phyloP scores from a whole-genome alignment of 2,329 filamentous ascomycete species.

The Aspergillus sp. region DNA sequence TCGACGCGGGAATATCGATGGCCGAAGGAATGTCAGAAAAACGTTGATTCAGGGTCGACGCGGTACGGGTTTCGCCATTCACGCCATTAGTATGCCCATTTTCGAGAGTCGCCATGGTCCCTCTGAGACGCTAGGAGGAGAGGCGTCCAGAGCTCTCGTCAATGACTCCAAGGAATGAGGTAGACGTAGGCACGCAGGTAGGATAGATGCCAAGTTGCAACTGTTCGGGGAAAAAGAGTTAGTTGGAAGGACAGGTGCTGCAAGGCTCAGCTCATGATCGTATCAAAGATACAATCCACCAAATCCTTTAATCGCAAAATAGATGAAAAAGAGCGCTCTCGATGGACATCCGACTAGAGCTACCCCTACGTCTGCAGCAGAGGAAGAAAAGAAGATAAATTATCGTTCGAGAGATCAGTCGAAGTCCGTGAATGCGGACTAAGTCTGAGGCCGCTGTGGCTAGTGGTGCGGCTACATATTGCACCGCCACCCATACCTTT shows the following conservation, averaged over 20 bases:
- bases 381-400: conserved; percentile 6
- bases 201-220: conserved; percentile 7
- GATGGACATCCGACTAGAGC: conserved; percentile 3
- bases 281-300: conserved; percentile 1
- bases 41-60: conserved; percentile 29
- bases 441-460: conserved; percentile 6
- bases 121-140: not conserved
- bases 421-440: conserved; percentile 1
- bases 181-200: not conserved
- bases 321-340: conserved; percentile 2
- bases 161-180: conserved; percentile 1
- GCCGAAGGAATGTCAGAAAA: conserved; percentile 56
- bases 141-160: conserved; percentile 1
- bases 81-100: conserved; percentile 48
- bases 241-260: conserved; percentile 1
- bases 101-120: conserved; percentile 44
- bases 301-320: conserved; percentile 7
- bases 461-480: conserved; percentile 13
- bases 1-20: conserved; percentile 57
- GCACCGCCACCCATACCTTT: conserved; percentile 17
- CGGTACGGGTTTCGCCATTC: conserved; percentile 35
- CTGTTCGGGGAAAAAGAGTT: conserved; percentile 9
- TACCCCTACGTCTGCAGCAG: conserved; percentile 6
- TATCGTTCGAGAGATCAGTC: not conserved
- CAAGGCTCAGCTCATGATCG: conserved; percentile 25